These are phyloP conservation scores for Phialemoniopsis sp. DNA, from an alignment of 2,329 filamentous ascomycete species.

Conservation along the genomic window DNA sequence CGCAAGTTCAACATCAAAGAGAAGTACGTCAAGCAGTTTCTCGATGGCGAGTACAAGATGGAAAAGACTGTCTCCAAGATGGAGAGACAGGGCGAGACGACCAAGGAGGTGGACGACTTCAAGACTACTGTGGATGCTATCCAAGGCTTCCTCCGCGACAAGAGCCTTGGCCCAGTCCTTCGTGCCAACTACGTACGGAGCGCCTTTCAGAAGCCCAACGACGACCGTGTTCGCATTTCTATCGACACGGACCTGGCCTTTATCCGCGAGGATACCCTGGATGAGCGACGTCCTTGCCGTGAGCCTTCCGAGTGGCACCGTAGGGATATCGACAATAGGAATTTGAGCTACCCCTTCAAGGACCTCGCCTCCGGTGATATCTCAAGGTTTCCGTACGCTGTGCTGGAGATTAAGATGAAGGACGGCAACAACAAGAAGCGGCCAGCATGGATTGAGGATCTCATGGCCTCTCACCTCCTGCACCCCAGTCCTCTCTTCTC, in stretches of 20 bases:
- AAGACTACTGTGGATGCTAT: constrained; percentile 71
- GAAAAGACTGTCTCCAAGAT: constrained; percentile 89
- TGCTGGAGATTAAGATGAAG: constrained; percentile 89
- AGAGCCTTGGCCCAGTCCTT: constrained; percentile 77
- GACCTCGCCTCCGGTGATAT: constrained; percentile 89
- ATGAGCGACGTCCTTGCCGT: constrained; percentile 79
- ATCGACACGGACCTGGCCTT: constrained; percentile 91
- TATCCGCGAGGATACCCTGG: constrained; percentile 74
- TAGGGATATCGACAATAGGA: constrained; percentile 76
- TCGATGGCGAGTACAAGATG: constrained; percentile 84
- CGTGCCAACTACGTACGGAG: constrained; percentile 92
- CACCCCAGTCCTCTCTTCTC: constrained; percentile 88
- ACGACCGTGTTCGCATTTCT: constrained; percentile 85
- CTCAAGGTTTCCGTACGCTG: constrained; percentile 81
- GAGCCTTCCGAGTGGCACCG: constrained; percentile 89
- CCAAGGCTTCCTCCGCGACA: constrained; percentile 72
- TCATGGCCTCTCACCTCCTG: constrained; percentile 90
- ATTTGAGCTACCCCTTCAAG: constrained; percentile 83
- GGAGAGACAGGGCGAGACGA: constrained; percentile 67
- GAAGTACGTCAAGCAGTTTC: constrained; percentile 86
- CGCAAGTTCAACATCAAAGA: constrained; percentile 83
- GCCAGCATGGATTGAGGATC: constrained; percentile 82
- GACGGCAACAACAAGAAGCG: constrained; percentile 55
- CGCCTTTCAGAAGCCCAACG: constrained; percentile 92
- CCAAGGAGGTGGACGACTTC: constrained; percentile 63